phyloP scores from a whole-genome alignment of 2,329 filamentous ascomycete species.

The Aplosporella prunicola region DNA sequence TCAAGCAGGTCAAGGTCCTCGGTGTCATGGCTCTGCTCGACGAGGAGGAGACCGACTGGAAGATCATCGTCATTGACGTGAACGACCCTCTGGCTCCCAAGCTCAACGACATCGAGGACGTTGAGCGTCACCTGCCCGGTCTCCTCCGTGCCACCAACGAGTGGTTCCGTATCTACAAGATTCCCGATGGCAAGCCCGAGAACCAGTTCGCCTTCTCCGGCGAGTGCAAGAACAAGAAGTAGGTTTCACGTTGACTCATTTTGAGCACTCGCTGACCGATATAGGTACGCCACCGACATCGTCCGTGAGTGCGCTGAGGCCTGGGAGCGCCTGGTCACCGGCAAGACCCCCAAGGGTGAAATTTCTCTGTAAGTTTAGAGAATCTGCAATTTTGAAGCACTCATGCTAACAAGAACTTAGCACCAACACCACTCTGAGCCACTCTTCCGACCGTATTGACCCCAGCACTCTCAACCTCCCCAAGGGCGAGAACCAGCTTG shows the following conservation, averaged over 20 bases:
- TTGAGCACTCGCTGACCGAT: constrained; percentile 13
- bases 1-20: constrained; percentile 99
- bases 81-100: constrained; percentile 94
- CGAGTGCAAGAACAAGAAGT: constrained; percentile 99
- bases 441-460: constrained; percentile 64
- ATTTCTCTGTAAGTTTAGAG: constrained; percentile 64
- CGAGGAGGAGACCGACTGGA: constrained; percentile 99
- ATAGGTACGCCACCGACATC: constrained; percentile 84
- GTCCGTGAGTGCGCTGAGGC: constrained; percentile 93
- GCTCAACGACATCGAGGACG: constrained; percentile 97
- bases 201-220: constrained; percentile 99
- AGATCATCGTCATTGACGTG: constrained; percentile 98
- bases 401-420: constrained; percentile 36
- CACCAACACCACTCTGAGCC: constrained; percentile 66
- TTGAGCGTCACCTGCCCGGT: constrained; percentile 94
- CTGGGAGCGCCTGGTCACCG: constrained; percentile 91
- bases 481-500: constrained; percentile 64
- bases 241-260: constrained; percentile 17
- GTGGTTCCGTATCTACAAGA: constrained; percentile 99
- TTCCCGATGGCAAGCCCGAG: constrained; percentile 99
- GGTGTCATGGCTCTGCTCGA: constrained; percentile 99
- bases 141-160: constrained; percentile 97
- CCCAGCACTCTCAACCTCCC: constrained; percentile 67
- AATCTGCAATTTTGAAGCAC: too few species aligned
- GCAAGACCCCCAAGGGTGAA: constrained; percentile 70